Evolutionary conservation across 768 basidiomycete genomes (phyloP).

Genomic region (Rhodocollybia butyracea): DNA sequence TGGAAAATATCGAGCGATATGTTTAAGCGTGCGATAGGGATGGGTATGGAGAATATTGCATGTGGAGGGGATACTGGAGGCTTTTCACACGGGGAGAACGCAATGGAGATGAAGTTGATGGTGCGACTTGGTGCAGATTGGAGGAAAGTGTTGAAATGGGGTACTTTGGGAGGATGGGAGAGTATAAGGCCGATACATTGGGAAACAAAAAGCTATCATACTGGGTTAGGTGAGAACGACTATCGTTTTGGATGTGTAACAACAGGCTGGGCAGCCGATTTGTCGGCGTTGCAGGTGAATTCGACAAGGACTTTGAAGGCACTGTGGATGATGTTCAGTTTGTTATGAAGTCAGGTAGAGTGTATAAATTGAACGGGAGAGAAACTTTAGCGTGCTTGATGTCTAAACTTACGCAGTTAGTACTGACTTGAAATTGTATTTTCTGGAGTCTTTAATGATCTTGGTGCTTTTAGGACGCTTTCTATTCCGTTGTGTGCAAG

Average conservation of each 20-base stretch:
- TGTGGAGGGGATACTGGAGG: slow-evolving; percentile 66
- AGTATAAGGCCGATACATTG: slow-evolving; percentile 46
- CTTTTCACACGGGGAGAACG: slow-evolving; percentile 60
- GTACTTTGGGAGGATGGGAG: slow-evolving; percentile 57
- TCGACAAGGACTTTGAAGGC: slow-evolving; percentile 43
- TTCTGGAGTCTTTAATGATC: too few relatives aligned
- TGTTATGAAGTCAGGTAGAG: slow-evolving; percentile 56
- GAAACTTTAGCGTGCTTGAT: too few relatives aligned
- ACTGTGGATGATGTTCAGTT: slow-evolving; percentile 45
- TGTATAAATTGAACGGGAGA: slow-evolving; percentile 39
- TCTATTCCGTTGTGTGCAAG: too few relatives aligned
- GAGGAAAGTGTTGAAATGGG: slow-evolving; percentile 53
- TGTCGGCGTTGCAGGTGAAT: slow-evolving; percentile 36
- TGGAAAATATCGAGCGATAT: slow-evolving; percentile 38
- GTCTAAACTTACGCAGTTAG: too few relatives aligned
- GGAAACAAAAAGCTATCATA: too few relatives aligned
- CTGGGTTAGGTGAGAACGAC: slow-evolving; percentile 43
- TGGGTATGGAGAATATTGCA: slow-evolving; percentile 45
- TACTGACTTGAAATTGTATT: too few relatives aligned
- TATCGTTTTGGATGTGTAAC: slow-evolving; percentile 53
- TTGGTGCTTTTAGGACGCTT: too few relatives aligned
- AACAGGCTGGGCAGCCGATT: slow-evolving; percentile 54
- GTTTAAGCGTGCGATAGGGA: slow-evolving; percentile 44
- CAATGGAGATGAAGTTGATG: slow-evolving; percentile 62
- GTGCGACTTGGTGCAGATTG: slow-evolving; percentile 50